Evolutionary conservation across 2,329 filamentous ascomycete species (phyloP).

Genomic region (Trichophyton schoenleinii): DNA sequence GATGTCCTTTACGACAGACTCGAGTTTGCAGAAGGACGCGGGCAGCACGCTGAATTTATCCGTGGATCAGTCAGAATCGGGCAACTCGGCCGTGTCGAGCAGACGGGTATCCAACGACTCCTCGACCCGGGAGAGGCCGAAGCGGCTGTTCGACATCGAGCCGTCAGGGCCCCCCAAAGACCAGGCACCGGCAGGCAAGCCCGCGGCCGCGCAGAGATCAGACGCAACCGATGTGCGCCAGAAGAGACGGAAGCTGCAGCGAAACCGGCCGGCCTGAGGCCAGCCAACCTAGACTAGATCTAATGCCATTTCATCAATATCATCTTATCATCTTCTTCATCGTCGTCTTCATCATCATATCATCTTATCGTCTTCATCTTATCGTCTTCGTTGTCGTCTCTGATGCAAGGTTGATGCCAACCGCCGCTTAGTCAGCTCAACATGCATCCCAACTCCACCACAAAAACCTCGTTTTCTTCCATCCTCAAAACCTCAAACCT

Average conservation of each 20-base stretch:
- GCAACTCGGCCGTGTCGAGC: background rate
- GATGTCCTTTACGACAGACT: slow-evolving; percentile 23
- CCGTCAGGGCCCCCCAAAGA: background rate
- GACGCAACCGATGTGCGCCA: background rate
- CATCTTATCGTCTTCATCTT: background rate
- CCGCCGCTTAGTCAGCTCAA: background rate
- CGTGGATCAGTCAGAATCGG: background rate
- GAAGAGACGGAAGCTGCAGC: background rate
- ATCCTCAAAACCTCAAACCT: background rate
- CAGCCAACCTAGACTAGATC: background rate
- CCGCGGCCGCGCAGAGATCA: background rate
- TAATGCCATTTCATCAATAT: background rate
- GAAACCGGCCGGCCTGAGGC: background rate
- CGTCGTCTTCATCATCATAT: no score
- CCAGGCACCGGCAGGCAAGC: background rate
- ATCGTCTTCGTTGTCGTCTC: background rate
- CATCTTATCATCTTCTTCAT: no score
- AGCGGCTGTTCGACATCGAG: background rate
- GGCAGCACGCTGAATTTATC: background rate
- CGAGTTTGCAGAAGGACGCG: slow-evolving; percentile 8
- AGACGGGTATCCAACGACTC: background rate
- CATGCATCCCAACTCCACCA: background rate
- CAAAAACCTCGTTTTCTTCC: slow-evolving; percentile 1
- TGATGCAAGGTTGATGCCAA: background rate
- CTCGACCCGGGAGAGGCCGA: background rate